Conservation (phyloP, 179 eudicot genomes). For the Nepenthes alata region DNA sequence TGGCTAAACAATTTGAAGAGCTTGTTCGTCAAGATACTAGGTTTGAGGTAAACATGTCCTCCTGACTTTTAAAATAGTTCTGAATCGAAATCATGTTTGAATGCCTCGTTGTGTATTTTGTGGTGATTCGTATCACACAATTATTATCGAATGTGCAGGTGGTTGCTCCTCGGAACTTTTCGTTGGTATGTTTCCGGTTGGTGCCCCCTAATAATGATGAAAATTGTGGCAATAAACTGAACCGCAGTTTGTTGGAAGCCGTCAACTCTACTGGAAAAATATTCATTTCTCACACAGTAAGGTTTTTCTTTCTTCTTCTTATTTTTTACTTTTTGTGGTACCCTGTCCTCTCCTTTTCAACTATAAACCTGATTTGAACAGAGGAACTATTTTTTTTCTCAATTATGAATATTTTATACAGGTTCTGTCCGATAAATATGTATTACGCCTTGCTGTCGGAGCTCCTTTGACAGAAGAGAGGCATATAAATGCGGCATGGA, state of each 20-base stretch:
- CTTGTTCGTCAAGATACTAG: conserved; percentile 55
- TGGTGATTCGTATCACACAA: not conserved
- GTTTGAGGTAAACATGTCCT: conserved; percentile 54
- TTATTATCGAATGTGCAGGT: conserved; percentile 32
- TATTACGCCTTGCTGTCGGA: conserved; percentile 71
- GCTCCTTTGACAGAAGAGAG: conserved; percentile 85
- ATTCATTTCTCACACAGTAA: conserved; percentile 79
- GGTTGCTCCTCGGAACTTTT: conserved; percentile 54
- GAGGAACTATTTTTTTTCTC: not conserved
- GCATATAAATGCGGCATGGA: conserved; percentile 64
- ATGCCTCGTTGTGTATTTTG: not conserved
- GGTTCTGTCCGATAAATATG: conserved; percentile 64
- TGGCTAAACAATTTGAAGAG: conserved; percentile 72
- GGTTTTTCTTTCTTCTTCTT: not conserved
- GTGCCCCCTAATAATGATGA: conserved; percentile 30
- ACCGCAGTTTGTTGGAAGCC: conserved; percentile 61
- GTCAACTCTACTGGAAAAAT: conserved; percentile 69
- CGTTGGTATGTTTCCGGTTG: conserved; percentile 79
- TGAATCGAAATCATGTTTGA: not conserved
- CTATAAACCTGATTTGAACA: too few relatives aligned
- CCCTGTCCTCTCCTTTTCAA: too few relatives aligned
- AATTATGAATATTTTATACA: conserved; percentile 12
- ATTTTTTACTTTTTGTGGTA: not conserved
- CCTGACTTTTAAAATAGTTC: not conserved
- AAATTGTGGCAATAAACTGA: conserved; percentile 40